Conservation (phyloP, 1,284 basidiomycete species). For the Trametes polyzona region DNA sequence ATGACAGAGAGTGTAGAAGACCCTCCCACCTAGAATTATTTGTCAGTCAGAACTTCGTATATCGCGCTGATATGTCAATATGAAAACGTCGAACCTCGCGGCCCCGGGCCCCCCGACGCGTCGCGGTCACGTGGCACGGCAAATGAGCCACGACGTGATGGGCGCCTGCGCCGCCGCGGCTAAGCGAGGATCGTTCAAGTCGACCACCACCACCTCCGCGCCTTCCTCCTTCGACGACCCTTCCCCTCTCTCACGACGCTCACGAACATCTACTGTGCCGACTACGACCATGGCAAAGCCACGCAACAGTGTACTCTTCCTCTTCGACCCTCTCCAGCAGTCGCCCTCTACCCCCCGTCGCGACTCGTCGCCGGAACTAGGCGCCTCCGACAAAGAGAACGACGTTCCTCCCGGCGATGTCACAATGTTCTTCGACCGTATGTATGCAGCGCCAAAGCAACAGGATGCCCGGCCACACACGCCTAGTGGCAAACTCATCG, state of each 20-base stretch:
- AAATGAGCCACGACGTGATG: conserved; percentile 7
- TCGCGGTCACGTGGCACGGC: conserved; percentile 23
- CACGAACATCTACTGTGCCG: conserved; percentile 4
- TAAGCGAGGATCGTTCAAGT: conserved; percentile 20
- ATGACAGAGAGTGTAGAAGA: too few relatives aligned
- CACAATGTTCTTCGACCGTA: conserved; percentile 53
- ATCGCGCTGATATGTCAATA: too few relatives aligned
- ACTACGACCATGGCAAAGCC: conserved; percentile 38
- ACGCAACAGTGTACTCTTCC: conserved; percentile 51
- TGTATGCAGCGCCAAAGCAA: conserved; percentile 36
- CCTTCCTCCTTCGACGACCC: not conserved
- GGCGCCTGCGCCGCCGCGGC: conserved; percentile 14
- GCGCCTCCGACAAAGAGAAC: conserved; percentile 62
- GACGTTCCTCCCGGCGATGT: conserved; percentile 45
- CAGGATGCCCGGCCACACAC: conserved; percentile 36
- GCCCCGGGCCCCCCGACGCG: not conserved
- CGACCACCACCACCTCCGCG: conserved; percentile 11
- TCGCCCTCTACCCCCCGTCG: conserved; percentile 28
- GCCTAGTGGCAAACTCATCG: conserved; percentile 55
- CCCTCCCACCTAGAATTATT: too few relatives aligned
- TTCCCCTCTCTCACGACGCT: conserved; percentile 13
- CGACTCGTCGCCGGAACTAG: conserved; percentile 38
- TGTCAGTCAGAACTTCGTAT: too few relatives aligned
- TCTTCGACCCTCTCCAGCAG: conserved; percentile 59
- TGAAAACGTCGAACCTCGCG: too few relatives aligned